A percentile compares a stretch with the other conserved stretches of the same genome.
These are phyloP conservation scores for Tetragonia tetragonoides DNA, from an alignment of 148 eudicot genomes.

Conservation along the genomic window DNA sequence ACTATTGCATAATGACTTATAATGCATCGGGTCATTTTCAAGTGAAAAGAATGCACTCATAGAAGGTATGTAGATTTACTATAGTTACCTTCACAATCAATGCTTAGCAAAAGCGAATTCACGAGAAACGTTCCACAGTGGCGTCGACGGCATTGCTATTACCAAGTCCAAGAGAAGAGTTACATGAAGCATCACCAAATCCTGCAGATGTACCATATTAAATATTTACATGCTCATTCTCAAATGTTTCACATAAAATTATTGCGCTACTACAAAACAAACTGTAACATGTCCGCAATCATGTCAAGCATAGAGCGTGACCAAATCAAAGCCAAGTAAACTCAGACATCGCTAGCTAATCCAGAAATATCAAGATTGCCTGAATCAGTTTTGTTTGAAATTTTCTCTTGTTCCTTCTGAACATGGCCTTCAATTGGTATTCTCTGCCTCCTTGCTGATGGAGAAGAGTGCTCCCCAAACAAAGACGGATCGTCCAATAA, in stretches of 20 bases:
- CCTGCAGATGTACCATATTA: too few relatives aligned
- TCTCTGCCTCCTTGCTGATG: slow-evolving; percentile 41
- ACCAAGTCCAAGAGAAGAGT: too few relatives aligned
- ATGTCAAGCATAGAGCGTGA: not conserved
- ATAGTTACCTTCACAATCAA: too few relatives aligned
- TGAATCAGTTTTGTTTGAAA: slow-evolving; percentile 30
- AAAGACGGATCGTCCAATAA: slow-evolving; percentile 40
- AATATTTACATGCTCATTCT: not conserved
- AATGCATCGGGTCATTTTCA: too few relatives aligned
- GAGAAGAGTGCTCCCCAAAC: slow-evolving; percentile 37
- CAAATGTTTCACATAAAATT: not conserved
- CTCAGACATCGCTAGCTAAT: slow-evolving; percentile 66
- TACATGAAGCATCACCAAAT: too few relatives aligned
- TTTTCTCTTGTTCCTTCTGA: slow-evolving; percentile 30
- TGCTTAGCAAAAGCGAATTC: too few relatives aligned
- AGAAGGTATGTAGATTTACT: too few relatives aligned
- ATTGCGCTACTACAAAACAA: slow-evolving; percentile 6
- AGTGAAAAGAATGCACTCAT: too few relatives aligned
- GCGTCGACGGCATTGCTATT: too few relatives aligned
- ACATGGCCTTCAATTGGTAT: slow-evolving; percentile 48
- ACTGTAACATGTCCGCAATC: not conserved
- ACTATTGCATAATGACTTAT: too few relatives aligned
- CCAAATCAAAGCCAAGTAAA: not conserved
- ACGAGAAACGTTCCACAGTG: too few relatives aligned
- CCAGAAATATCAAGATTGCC: slow-evolving; percentile 73